Percentiles rank a stretch among this genome's conserved stretches.
Evolutionary conservation across 2,329 filamentous ascomycete genomes (phyloP).

Genomic region (Helotiales sp.): DNA sequence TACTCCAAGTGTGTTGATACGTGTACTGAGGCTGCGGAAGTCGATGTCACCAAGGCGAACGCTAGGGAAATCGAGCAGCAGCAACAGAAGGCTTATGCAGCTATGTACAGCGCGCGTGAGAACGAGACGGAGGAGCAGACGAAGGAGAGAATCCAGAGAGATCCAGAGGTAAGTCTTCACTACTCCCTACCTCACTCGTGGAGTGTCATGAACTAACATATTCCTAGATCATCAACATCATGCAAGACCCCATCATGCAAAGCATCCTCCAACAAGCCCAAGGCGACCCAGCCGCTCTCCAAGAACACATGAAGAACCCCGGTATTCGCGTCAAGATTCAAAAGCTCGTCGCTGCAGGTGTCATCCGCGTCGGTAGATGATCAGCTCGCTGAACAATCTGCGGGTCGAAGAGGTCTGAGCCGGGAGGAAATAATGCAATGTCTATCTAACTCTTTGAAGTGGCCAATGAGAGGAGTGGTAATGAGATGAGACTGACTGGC

Average conservation of each 20-base stretch:
- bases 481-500: background rate
- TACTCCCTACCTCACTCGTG: background rate
- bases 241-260: constrained; percentile 98
- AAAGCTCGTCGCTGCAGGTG: constrained; percentile 65
- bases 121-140: constrained; percentile 98
- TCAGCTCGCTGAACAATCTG: background rate
- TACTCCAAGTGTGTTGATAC: constrained; percentile 94
- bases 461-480: background rate
- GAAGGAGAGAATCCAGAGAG: constrained; percentile 83
- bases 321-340: constrained; percentile 86
- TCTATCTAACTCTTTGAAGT: background rate
- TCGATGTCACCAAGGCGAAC: constrained; percentile 80
- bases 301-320: constrained; percentile 97
- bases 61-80: constrained; percentile 90
- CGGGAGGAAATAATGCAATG: background rate
- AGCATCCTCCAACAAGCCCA: constrained; percentile 96
- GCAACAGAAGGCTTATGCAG: constrained; percentile 87
- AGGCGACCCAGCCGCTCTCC: constrained; percentile 85
- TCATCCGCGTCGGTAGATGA: constrained; percentile 74
- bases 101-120: constrained; percentile 88
- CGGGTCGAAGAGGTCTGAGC: no score
- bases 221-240: constrained; percentile 77
- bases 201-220: constrained; percentile 27
- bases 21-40: constrained; percentile 77
- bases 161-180: constrained; percentile 71